Evolutionary conservation across 192 early-diverging fungal species (phyloP).

Genomic region (Rhizophagus clarus): DNA sequence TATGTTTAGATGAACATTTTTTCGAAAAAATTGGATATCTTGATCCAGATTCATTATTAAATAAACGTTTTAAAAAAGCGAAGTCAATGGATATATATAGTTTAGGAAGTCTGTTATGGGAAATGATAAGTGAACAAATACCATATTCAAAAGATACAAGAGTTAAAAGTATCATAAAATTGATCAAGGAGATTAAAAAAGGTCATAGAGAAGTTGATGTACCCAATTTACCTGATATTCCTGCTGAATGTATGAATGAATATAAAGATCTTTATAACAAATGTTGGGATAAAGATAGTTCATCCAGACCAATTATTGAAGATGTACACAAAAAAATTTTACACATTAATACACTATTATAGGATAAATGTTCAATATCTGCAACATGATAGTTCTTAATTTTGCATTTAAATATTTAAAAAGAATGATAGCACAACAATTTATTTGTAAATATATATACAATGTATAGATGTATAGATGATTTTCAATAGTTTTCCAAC

Average conservation of each 20-base stretch:
- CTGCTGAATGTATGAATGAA: neutral
- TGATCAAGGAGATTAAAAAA: neutral
- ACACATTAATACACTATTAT: too few species aligned
- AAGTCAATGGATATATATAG: neutral
- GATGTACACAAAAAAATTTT: neutral
- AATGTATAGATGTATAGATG: too few species aligned
- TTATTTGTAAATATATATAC: too few species aligned
- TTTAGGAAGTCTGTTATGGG: neutral
- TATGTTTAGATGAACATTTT: neutral
- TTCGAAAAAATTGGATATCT: neutral
- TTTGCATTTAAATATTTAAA: too few species aligned
- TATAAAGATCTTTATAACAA: neutral
- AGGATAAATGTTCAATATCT: too few species aligned
- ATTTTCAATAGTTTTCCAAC: too few species aligned
- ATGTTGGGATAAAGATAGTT: neutral
- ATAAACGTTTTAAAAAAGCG: neutral
- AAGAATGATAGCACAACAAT: too few species aligned
- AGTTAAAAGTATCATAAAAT: neutral
- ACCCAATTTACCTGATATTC: neutral
- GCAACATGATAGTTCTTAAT: too few species aligned
- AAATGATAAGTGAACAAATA: neutral
- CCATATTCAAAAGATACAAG: neutral
- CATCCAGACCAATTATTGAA: neutral
- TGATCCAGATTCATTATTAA: neutral
- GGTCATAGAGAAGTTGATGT: neutral